These are phyloP conservation scores for Aurantiochytrium sp. DNA, from an alignment of 108 stramenopile species.

Conservation along the genomic window DNA sequence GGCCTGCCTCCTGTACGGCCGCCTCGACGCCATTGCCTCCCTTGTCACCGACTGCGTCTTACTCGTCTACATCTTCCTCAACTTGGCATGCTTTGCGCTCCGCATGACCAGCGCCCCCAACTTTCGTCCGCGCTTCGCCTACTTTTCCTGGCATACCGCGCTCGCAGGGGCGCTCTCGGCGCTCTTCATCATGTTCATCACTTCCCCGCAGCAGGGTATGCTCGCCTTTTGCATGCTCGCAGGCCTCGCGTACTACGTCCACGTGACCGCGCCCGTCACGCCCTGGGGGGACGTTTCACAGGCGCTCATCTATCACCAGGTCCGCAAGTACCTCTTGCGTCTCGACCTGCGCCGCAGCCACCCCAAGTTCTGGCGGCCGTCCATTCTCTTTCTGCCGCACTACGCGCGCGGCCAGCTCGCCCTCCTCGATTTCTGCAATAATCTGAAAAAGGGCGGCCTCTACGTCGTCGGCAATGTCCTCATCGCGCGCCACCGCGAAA, in stretches of 20 bases:
- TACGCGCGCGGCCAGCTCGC: background rate
- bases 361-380: constrained; percentile 35
- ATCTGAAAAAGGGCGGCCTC: constrained; percentile 38
- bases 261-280: background rate
- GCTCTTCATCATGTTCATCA: constrained; percentile 17
- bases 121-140: constrained; percentile 34
- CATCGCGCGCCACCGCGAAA: background rate
- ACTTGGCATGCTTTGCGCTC: constrained; percentile 15
- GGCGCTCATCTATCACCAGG: constrained; percentile 37
- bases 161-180: constrained; percentile 20
- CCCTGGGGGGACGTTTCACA: constrained; percentile 37
- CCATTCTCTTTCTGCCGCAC: background rate
- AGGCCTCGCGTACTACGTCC: background rate
- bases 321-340: constrained; percentile 36
- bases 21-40: constrained; percentile 30
- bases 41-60: constrained; percentile 39
- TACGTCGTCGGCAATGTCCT: constrained; percentile 31
- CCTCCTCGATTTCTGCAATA: constrained; percentile 31
- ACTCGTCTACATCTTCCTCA: constrained; percentile 26
- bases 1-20: background rate
- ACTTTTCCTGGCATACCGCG: constrained; percentile 40
- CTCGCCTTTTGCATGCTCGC: background rate
- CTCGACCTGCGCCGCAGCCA: constrained; percentile 29
- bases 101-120: constrained; percentile 32
- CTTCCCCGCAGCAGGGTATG: background rate